Percentiles rank a stretch among this genome's conserved stretches.
Evolutionary conservation across 352 stramenopile species (phyloP).

Genomic region (Aphanomyces stellatus): DNA sequence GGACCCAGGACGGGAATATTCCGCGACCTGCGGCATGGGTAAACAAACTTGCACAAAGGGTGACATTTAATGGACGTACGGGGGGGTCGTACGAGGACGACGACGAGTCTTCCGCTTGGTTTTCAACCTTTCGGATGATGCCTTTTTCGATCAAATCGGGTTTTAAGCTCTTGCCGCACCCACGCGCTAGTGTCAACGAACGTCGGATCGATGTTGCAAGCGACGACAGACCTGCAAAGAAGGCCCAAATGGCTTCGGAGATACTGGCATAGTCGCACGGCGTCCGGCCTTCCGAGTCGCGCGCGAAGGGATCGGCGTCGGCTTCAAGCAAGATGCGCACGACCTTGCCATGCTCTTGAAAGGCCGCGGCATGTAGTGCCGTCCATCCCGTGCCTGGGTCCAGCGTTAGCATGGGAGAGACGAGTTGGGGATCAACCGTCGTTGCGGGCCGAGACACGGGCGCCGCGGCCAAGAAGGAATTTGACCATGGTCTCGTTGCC

Average conservation of each 20-base stretch:
- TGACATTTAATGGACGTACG: not conserved
- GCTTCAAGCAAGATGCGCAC: constrained; percentile 42
- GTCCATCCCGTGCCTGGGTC: constrained; percentile 48
- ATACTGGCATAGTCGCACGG: constrained; percentile 63
- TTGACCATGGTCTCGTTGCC: constrained; percentile 54
- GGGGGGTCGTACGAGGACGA: constrained; percentile 4
- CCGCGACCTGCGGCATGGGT: constrained; percentile 50
- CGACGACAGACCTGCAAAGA: constrained; percentile 54
- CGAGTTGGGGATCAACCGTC: constrained; percentile 29
- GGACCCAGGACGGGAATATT: constrained; percentile 63
- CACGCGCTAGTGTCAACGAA: constrained; percentile 27
- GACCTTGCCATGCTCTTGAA: constrained; percentile 59
- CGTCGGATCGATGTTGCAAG: not conserved
- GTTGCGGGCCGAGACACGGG: constrained; percentile 39
- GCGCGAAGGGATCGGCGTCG: constrained; percentile 36
- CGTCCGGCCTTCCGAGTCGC: constrained; percentile 37
- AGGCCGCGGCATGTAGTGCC: constrained; percentile 49
- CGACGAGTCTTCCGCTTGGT: constrained; percentile 41
- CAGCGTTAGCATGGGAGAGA: not conserved
- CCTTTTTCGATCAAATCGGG: constrained; percentile 45
- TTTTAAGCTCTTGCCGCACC: constrained; percentile 43
- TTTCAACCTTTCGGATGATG: constrained; percentile 54
- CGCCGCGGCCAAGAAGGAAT: constrained; percentile 48
- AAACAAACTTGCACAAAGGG: too few relatives aligned
- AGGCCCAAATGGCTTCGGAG: constrained; percentile 60